phyloP scores from a whole-genome alignment of 306 rosid species.

The Abrus precatorius region DNA sequence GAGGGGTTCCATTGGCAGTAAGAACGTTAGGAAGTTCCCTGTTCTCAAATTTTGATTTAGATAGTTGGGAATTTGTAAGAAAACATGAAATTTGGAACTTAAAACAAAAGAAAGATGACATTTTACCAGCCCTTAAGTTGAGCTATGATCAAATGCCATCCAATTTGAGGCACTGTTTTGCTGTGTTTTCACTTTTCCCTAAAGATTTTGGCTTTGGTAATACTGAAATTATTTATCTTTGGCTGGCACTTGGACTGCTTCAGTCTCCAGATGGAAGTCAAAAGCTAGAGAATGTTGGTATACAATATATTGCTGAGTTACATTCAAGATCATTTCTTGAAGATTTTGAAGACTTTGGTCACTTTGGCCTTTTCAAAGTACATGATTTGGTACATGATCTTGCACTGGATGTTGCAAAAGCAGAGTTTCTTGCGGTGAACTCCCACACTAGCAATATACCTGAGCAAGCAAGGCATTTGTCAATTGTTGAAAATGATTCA shows the following conservation, averaged over 20 bases:
- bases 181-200: conserved; percentile 42
- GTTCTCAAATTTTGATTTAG: background rate
- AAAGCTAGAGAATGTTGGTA: conserved; percentile 23
- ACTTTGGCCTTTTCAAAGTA: background rate
- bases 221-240: background rate
- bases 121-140: conserved; percentile 45
- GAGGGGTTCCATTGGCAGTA: conserved; percentile 50
- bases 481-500: background rate
- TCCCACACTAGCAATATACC: background rate
- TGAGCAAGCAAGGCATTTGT: background rate
- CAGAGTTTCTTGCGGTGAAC: background rate
- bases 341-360: background rate
- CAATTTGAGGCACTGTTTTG: conserved; percentile 50
- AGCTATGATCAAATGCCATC: conserved; percentile 58
- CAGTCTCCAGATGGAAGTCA: background rate
- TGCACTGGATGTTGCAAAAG: conserved; percentile 13
- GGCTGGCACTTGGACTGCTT: conserved; percentile 55
- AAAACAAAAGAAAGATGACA: conserved; percentile 19
- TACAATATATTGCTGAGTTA: conserved; percentile 4
- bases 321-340: conserved; percentile 31
- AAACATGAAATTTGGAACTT: conserved; percentile 55
- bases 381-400: conserved; percentile 47
- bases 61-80: background rate
- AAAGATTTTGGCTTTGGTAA: background rate
- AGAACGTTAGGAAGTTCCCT: conserved; percentile 47